Conservation (phyloP, 2,329 filamentous ascomycete species). For the Pyrenochaeta sp. region DNA sequence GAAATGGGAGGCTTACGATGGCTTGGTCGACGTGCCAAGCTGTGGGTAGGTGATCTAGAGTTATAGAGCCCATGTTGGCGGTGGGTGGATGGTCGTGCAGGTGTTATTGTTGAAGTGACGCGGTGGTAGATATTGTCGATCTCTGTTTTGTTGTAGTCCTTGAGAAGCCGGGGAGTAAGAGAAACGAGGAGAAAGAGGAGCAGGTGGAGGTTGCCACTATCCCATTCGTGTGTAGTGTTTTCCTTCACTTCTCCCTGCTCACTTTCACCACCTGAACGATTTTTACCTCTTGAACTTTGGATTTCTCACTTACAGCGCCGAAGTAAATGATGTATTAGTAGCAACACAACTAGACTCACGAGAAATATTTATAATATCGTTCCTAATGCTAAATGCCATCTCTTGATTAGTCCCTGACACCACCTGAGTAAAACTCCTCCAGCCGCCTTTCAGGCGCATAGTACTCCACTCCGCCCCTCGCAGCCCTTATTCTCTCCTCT, state of each 20-base stretch:
- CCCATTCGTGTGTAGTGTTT: no score
- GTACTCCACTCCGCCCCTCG: conserved; percentile 18
- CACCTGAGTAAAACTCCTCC: conserved; percentile 29
- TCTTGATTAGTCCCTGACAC: conserved; percentile 7
- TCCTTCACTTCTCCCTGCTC: no score
- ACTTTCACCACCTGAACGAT: no score
- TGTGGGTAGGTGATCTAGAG: conserved; percentile 84
- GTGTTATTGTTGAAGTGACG: not conserved
- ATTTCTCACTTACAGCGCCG: no score
- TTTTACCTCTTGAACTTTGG: no score
- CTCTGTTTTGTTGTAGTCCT: not conserved
- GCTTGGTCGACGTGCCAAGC: conserved; percentile 98
- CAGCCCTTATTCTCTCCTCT: conserved; percentile 14
- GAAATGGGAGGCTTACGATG: conserved; percentile 58
- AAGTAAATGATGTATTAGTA: no score
- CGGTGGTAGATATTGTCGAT: not conserved
- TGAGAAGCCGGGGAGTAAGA: no score
- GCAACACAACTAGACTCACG: no score
- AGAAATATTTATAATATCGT: not conserved
- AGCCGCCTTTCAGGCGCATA: conserved; percentile 35
- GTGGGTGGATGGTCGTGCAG: no score
- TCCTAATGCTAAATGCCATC: no score
- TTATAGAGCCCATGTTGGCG: conserved; percentile 74
- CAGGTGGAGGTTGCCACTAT: no score
- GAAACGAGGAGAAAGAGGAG: no score